Base-by-base conservation (phyloP, 495 filamentous ascomycete genomes). In the Entonaema liquescens region DNA sequence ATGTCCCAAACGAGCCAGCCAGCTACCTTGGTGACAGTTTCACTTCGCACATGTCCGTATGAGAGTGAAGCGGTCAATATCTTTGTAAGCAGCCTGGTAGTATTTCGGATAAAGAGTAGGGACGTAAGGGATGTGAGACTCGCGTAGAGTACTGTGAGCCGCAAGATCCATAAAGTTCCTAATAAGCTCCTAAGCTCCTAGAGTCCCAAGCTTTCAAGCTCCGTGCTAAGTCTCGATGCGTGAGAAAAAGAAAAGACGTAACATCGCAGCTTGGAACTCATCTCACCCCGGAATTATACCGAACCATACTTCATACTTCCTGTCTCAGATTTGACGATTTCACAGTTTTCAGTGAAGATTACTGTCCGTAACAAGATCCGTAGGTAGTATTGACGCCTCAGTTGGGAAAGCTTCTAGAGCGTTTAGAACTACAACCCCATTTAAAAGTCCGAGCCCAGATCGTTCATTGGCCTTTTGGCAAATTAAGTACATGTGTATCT, bases 11-110 rank as follows among this genome's bases (percentile, higher is more conserved):
- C 13, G 57, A 57, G 62, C 26, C 26, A 21, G 29, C 62, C 61
- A 73, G 70, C 70, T 71, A 36, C 38, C 59, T 58, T 64, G 25
- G 29, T 56, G 42, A 64, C 31, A 28, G 38, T 67, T 67, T 50
- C 54, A 59, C 71, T 64, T 74, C 71, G 71, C 67, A 74, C 36
- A 74, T 70, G 66, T 70, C 71, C 67, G 67, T 47, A 57, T 28
- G 26, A 47, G 26, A 47, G 38, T 17, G 62, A 67, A 59, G 71
- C 71, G 71, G 71, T 74, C 71, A 70, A 64, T 38, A 42, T 40
- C 19, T 40, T 58, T 59, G 53, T 63, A 66, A 70, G 58, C 62
- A 19, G 52, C 36, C 36, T 55, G 40, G 25, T 25, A 60, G 29
- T 19, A 35, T 19, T 35, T 35, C 26, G 28, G 38, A 49, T 29